Conservation (phyloP, 495 filamentous ascomycete genomes). For the Penicillium verhagenii region DNA sequence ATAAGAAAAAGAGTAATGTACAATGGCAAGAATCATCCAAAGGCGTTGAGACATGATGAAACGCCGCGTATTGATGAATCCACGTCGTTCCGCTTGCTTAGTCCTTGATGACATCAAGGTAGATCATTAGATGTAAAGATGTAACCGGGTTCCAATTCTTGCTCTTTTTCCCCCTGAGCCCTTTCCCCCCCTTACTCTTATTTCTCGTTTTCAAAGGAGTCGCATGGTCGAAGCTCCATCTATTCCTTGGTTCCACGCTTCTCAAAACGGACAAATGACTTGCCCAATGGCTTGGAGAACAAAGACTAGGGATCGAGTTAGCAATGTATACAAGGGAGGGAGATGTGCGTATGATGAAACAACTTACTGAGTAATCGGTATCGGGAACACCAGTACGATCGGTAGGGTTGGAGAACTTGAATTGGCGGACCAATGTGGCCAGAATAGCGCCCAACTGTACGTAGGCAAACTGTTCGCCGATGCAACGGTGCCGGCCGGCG, state of each 20-base stretch:
- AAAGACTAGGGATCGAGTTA: slow-evolving; percentile 37
- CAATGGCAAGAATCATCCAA: slow-evolving; percentile 19
- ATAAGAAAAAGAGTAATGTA: slow-evolving; percentile 22
- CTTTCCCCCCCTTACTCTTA: too few species aligned
- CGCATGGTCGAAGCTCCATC: slow-evolving; percentile 8
- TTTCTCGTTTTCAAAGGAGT: neutral
- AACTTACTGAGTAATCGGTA: slow-evolving; percentile 51
- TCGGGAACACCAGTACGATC: slow-evolving; percentile 35
- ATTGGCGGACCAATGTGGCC: slow-evolving; percentile 45
- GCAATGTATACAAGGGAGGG: neutral
- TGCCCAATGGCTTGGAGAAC: slow-evolving; percentile 49
- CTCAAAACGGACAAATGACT: slow-evolving; percentile 44
- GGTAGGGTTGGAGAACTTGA: slow-evolving; percentile 41
- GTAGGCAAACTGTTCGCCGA: slow-evolving; percentile 58
- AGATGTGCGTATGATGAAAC: neutral
- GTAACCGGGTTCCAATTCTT: neutral
- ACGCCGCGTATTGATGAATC: neutral
- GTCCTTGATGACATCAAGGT: slow-evolving; percentile 1
- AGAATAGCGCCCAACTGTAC: slow-evolving; percentile 50
- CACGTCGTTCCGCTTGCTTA: neutral
- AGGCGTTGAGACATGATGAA: slow-evolving; percentile 1
- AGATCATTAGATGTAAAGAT: slow-evolving; percentile 19
- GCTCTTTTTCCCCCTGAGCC: neutral
- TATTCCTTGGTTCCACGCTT: slow-evolving; percentile 38
- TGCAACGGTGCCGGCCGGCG: slow-evolving; percentile 55